These are phyloP conservation scores for Limonium bicolor DNA, from an alignment of 148 eudicot genomes.

Conservation along the genomic window DNA sequence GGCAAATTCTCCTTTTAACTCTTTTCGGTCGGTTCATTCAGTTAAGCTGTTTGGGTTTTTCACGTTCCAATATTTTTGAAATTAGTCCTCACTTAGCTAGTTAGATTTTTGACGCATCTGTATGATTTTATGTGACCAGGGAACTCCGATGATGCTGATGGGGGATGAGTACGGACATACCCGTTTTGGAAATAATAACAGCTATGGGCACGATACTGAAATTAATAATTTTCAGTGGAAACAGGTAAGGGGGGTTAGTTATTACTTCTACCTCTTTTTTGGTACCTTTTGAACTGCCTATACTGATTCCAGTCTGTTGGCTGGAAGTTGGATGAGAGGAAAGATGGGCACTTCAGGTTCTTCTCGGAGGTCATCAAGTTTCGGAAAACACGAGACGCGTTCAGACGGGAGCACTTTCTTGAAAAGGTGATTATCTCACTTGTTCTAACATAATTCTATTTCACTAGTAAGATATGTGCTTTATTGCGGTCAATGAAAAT, in stretches of 20 bases:
- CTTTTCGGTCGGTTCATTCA: too few species aligned
- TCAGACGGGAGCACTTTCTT: slow-evolving; percentile 55
- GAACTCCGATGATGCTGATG: slow-evolving; percentile 99
- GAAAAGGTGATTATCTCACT: slow-evolving; percentile 31
- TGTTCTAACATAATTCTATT: not conserved
- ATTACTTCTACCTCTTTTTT: not conserved
- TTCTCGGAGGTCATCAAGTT: slow-evolving; percentile 77
- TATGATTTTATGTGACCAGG: slow-evolving; percentile 25
- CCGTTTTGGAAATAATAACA: slow-evolving; percentile 90
- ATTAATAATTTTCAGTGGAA: slow-evolving; percentile 91
- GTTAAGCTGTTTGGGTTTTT: too few species aligned
- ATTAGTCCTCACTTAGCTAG: too few species aligned
- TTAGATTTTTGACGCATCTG: too few species aligned
- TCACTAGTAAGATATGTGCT: too few species aligned
- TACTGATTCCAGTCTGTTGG: not conserved
- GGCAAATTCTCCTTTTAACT: too few species aligned
- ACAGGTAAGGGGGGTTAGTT: slow-evolving; percentile 34
- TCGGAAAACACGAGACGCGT: slow-evolving; percentile 31
- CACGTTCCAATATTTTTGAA: too few species aligned
- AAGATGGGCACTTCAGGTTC: slow-evolving; percentile 55
- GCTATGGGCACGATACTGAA: slow-evolving; percentile 82
- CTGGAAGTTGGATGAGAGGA: slow-evolving; percentile 53
- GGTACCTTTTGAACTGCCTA: not conserved
- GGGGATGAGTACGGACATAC: slow-evolving; percentile 99
- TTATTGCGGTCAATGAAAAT: too few species aligned